A percentile compares a stretch with the other conserved stretches of the same genome.
Evolutionary conservation across 768 basidiomycete species (phyloP).

Genomic region (Collybia nuda): DNA sequence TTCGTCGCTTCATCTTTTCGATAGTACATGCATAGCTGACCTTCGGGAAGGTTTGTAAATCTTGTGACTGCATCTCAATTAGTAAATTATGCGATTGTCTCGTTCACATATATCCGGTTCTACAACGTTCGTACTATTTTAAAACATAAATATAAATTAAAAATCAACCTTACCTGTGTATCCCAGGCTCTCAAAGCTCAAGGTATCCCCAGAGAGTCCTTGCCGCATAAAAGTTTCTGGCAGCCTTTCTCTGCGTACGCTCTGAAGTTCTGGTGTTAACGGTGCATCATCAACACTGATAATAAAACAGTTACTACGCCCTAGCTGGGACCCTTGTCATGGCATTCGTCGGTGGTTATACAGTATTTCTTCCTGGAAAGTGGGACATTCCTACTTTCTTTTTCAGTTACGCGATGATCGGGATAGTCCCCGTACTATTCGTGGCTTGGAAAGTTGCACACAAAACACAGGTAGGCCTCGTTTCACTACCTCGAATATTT

Average conservation of each 20-base stretch:
- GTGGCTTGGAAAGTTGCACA: slow-evolving; percentile 44
- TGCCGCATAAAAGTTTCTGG: slow-evolving; percentile 47
- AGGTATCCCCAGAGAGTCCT: slow-evolving; percentile 39
- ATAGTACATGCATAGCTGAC: background rate
- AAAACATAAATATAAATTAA: background rate
- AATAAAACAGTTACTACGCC: slow-evolving; percentile 43
- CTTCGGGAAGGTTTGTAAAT: slow-evolving; percentile 40
- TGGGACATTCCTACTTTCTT: slow-evolving; percentile 49
- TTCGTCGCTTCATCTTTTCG: slow-evolving; percentile 12
- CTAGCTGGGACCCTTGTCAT: slow-evolving; percentile 41
- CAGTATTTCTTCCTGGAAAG: slow-evolving; percentile 49
- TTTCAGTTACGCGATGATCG: slow-evolving; percentile 50
- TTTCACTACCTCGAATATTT: background rate
- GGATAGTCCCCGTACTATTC: slow-evolving; percentile 40
- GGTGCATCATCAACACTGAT: background rate
- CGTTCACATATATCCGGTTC: slow-evolving; percentile 49
- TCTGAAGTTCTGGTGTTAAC: background rate
- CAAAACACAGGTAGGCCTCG: slow-evolving; percentile 33
- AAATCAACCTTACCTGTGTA: background rate
- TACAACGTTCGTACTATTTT: slow-evolving; percentile 30
- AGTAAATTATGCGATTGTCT: slow-evolving; percentile 46
- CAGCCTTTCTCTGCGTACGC: slow-evolving; percentile 51
- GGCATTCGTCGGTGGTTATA: slow-evolving; percentile 49
- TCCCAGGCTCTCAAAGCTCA: slow-evolving; percentile 42
- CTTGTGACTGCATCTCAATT: slow-evolving; percentile 49